These are phyloP conservation scores for Aspergillus avenaceus DNA, from an alignment of 495 filamentous ascomycete genomes.

Conservation along the genomic window DNA sequence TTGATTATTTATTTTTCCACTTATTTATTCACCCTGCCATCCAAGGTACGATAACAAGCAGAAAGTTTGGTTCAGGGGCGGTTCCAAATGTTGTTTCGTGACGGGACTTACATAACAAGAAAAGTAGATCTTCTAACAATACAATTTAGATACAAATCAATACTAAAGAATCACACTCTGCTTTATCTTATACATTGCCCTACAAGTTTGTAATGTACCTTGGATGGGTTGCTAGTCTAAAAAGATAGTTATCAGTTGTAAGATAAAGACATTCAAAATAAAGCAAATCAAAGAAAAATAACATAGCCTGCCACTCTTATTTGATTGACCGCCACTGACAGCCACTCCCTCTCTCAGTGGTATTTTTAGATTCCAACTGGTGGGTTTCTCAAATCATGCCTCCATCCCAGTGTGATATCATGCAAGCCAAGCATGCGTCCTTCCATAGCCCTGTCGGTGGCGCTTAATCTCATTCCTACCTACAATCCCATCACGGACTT, in stretches of 20 bases:
- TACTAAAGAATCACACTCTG: too few species aligned
- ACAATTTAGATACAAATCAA: background rate
- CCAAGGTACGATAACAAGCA: background rate
- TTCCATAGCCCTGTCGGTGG: background rate
- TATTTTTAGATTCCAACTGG: slow-evolving; percentile 2
- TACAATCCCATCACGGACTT: slow-evolving; percentile 2
- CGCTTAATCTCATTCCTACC: background rate
- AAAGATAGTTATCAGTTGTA: too few species aligned
- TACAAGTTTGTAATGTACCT: too few species aligned
- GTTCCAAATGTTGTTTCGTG: background rate
- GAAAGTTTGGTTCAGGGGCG: background rate
- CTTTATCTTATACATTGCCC: too few species aligned
- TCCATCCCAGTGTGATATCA: background rate
- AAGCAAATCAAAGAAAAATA: background rate
- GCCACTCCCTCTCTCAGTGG: background rate
- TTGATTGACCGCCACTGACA: background rate
- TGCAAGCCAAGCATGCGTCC: background rate
- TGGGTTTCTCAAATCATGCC: background rate
- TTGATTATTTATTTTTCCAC: background rate
- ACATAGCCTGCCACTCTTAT: too few species aligned
- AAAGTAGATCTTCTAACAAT: too few species aligned
- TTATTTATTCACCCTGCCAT: background rate
- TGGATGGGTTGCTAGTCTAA: too few species aligned
- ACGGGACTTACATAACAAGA: background rate
- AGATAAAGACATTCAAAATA: too few species aligned